Conservation (phyloP, 2,329 filamentous ascomycete genomes). For the Fusarium duplospermum region DNA sequence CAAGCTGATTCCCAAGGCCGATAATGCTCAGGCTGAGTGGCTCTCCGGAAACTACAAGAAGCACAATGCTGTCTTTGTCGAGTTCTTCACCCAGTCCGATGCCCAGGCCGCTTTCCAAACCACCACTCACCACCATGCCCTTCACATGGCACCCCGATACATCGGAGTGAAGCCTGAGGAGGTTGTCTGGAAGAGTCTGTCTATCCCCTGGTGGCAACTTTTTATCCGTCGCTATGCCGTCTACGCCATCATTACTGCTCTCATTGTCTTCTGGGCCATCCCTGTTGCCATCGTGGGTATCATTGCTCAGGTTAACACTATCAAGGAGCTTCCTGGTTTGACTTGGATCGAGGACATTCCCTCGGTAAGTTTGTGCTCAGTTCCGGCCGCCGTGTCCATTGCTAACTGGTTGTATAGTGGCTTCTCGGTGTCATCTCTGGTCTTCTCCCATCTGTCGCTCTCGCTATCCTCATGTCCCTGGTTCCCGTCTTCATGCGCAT, state of each 20-base stretch:
- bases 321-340: slow-evolving; percentile 76
- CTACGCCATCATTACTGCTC: slow-evolving; percentile 73
- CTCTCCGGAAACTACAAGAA: slow-evolving; percentile 71
- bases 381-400: not conserved
- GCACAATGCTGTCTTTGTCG: slow-evolving; percentile 87
- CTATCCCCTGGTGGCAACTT: slow-evolving; percentile 77
- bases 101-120: slow-evolving; percentile 89
- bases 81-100: slow-evolving; percentile 84
- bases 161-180: slow-evolving; percentile 85
- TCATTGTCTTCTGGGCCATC: slow-evolving; percentile 88
- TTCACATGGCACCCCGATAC: slow-evolving; percentile 87
- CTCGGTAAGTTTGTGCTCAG: slow-evolving; percentile 28
- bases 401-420: slow-evolving; percentile 33
- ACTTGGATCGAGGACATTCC: slow-evolving; percentile 81
- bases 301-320: slow-evolving; percentile 83
- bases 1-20: slow-evolving; percentile 72
- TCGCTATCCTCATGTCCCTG: slow-evolving; percentile 85
- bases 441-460: slow-evolving; percentile 81
- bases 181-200: slow-evolving; percentile 86
- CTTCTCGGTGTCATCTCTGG: slow-evolving; percentile 86
- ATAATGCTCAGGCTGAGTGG: slow-evolving; percentile 72
- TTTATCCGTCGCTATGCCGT: slow-evolving; percentile 75
- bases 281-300: slow-evolving; percentile 83
- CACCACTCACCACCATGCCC: slow-evolving; percentile 81
- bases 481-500: slow-evolving; percentile 75